Conservation (phyloP, 1,284 basidiomycete species). For the Coriolopsis trogii region DNA sequence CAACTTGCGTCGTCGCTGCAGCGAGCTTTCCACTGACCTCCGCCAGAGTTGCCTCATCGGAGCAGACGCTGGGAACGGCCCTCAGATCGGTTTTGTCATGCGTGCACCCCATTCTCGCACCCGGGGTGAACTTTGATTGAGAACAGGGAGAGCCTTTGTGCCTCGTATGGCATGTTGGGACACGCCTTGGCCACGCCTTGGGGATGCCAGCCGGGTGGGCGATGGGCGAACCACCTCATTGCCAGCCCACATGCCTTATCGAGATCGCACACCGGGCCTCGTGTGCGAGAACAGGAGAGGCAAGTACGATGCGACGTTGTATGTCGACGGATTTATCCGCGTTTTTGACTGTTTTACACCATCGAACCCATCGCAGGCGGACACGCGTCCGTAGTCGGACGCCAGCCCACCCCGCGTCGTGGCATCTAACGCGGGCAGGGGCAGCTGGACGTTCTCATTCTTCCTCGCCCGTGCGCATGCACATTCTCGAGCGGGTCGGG, state of each 20-base stretch:
- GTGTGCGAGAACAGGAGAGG: conserved; percentile 35
- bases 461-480: too few species aligned
- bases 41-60: conserved; percentile 34
- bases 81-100: conserved; percentile 31
- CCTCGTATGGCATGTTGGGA: conserved; percentile 56
- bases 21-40: conserved; percentile 28
- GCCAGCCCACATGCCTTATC: conserved; percentile 61
- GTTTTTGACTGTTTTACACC: conserved; percentile 34
- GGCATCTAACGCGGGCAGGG: conserved; percentile 14
- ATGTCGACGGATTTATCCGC: conserved; percentile 39
- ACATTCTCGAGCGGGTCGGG: conserved; percentile 38
- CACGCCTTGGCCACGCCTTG: conserved; percentile 66
- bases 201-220: conserved; percentile 63
- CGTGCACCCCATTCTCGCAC: conserved; percentile 30
- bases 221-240: conserved; percentile 58
- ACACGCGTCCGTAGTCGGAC: conserved; percentile 21
- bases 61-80: conserved; percentile 19
- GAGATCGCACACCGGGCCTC: conserved; percentile 41
- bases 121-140: conserved; percentile 30
- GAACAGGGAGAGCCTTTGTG: conserved; percentile 44
- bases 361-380: conserved; percentile 25
- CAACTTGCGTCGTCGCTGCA: conserved; percentile 29
- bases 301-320: conserved; percentile 33
- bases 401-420: conserved; percentile 36
- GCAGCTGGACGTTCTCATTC: conserved; percentile 23